Conservation (phyloP, 2,329 filamentous ascomycete species). For the Paraconiothyrium sp. region DNA sequence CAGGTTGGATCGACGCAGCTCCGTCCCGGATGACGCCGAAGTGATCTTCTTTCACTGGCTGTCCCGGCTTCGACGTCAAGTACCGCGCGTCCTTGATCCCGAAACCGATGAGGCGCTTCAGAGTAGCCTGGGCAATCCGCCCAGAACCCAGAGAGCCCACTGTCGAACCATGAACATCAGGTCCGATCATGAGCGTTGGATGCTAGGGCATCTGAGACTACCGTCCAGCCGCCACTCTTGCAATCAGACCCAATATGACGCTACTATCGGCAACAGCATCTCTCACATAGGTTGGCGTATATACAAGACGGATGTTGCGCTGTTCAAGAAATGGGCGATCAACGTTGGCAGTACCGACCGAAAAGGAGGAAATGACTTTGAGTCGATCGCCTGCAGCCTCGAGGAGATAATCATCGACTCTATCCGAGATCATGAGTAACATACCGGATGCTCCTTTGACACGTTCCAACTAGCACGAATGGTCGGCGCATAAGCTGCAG, state of each 20-base stretch:
- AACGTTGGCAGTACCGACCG: slow-evolving; percentile 43
- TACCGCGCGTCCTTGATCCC: slow-evolving; percentile 38
- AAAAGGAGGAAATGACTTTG: neutral
- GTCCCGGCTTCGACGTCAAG: slow-evolving; percentile 37
- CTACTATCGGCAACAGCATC: slow-evolving; percentile 44
- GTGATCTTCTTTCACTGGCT: slow-evolving; percentile 32
- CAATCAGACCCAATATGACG: neutral
- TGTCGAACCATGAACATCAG: slow-evolving; percentile 34
- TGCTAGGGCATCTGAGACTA: slow-evolving; percentile 46
- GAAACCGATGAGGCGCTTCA: slow-evolving; percentile 39
- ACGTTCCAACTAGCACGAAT: too few relatives aligned
- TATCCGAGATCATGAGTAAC: neutral
- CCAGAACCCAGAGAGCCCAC: slow-evolving; percentile 44
- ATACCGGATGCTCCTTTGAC: neutral
- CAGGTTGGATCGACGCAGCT: neutral
- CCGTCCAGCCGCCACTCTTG: slow-evolving; percentile 11
- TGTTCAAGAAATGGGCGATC: slow-evolving; percentile 35
- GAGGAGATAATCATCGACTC: neutral
- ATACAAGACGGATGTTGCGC: slow-evolving; percentile 40
- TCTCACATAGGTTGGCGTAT: slow-evolving; percentile 43
- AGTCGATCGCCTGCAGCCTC: neutral
- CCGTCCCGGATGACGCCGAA: slow-evolving; percentile 35
- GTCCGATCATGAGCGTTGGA: slow-evolving; percentile 19
- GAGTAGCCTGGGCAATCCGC: slow-evolving; percentile 38
- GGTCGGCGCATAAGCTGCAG: too few relatives aligned